Conservation (phyloP, 257 asterid genomes). For the Lycium barbarum region DNA sequence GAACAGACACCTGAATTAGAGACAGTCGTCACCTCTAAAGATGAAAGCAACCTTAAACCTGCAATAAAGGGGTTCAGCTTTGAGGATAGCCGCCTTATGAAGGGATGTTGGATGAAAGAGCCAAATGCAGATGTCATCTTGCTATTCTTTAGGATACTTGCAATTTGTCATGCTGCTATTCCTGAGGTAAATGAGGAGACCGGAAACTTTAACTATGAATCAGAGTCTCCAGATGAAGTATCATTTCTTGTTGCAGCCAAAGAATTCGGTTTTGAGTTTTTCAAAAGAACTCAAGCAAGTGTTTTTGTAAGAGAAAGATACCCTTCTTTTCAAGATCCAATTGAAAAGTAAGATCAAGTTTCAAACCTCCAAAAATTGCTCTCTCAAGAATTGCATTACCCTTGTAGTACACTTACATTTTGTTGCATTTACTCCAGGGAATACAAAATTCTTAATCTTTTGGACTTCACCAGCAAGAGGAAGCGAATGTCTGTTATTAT, state of each 20-base stretch:
- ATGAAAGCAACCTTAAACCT: conserved; percentile 50
- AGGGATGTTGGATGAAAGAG: conserved; percentile 81
- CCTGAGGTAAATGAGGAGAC: conserved; percentile 86
- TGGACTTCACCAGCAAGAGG: conserved; percentile 97
- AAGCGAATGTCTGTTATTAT: conserved; percentile 93
- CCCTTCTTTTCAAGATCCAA: conserved; percentile 72
- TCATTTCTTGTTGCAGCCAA: conserved; percentile 93
- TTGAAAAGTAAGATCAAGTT: conserved; percentile 61
- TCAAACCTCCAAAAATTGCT: conserved; percentile 16
- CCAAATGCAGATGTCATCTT: conserved; percentile 62
- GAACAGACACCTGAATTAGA: conserved; percentile 50
- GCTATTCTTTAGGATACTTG: conserved; percentile 79
- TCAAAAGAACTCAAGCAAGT: conserved; percentile 82
- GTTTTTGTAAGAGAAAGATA: conserved; percentile 73
- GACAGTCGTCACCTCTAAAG: conserved; percentile 66
- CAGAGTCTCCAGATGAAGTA: conserved; percentile 95
- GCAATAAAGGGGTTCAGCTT: conserved; percentile 87
- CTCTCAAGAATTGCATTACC: background rate
- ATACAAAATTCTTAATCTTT: conserved; percentile 81
- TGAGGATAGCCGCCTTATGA: conserved; percentile 85
- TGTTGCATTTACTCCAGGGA: conserved; percentile 60
- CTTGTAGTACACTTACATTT: conserved; percentile 18
- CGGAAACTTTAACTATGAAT: conserved; percentile 75
- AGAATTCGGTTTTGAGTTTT: conserved; percentile 94
- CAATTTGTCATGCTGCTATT: conserved; percentile 92